Evolutionary conservation across 2,329 filamentous ascomycete genomes (phyloP).

Genomic region (Elsinoe necatrix): DNA sequence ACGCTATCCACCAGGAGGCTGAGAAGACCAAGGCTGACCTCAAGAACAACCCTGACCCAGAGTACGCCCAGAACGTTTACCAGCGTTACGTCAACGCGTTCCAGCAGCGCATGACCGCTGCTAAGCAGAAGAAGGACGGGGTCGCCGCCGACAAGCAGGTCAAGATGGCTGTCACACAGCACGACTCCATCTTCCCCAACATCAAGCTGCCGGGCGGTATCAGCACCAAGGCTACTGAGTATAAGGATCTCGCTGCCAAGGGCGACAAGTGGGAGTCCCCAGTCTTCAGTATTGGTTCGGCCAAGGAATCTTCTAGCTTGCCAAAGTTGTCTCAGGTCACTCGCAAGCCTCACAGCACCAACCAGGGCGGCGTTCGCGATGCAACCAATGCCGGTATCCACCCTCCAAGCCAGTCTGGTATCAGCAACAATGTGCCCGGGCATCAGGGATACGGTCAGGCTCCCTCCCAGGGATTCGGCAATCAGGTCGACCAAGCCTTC

Average conservation of each 20-base stretch:
- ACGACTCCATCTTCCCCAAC: slow-evolving; percentile 87
- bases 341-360: slow-evolving; percentile 50
- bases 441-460: slow-evolving; percentile 2
- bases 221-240: slow-evolving; percentile 88
- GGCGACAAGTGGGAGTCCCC: slow-evolving; percentile 93
- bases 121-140: slow-evolving; percentile 66
- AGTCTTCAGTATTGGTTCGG: slow-evolving; percentile 78
- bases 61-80: slow-evolving; percentile 74
- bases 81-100: slow-evolving; percentile 69
- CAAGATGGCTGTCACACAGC: slow-evolving; percentile 74
- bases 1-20: slow-evolving; percentile 73
- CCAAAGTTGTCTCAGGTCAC: slow-evolving; percentile 48
- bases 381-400: slow-evolving; percentile 9
- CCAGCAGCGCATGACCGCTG: slow-evolving; percentile 64
- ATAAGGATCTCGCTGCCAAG: slow-evolving; percentile 76
- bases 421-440: background rate
- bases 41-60: slow-evolving; percentile 55
- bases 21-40: slow-evolving; percentile 61
- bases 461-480: slow-evolving; percentile 1
- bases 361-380: slow-evolving; percentile 30
- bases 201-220: slow-evolving; percentile 81
- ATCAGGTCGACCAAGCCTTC: slow-evolving; percentile 14
- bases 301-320: slow-evolving; percentile 62
- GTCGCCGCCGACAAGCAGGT: slow-evolving; percentile 58
- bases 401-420: background rate